Percentiles rank a stretch among this genome's conserved stretches.
phyloP scores from a whole-genome alignment of 2,329 filamentous ascomycete genomes.

The Colletotrichum filicis region DNA sequence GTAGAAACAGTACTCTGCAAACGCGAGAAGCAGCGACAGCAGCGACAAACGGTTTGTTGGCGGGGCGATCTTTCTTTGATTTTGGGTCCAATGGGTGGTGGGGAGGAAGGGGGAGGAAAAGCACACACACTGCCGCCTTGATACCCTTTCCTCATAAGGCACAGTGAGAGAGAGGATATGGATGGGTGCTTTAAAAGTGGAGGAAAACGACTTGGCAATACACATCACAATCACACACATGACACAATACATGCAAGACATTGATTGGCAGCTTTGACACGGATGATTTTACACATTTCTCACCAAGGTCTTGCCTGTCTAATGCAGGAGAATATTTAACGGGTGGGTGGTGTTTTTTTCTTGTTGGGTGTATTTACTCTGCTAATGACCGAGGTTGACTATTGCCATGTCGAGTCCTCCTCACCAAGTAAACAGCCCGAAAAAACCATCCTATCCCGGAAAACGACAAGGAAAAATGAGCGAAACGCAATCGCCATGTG shows the following conservation, averaged over 20 bases:
- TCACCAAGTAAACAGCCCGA: background rate
- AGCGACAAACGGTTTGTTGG: slow-evolving; percentile 4
- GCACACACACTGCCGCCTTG: slow-evolving; percentile 30
- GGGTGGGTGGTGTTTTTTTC: background rate
- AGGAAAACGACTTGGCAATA: slow-evolving; percentile 1
- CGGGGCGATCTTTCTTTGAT: background rate
- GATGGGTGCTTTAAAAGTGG: background rate
- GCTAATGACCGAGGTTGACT: background rate
- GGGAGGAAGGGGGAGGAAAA: slow-evolving; percentile 1
- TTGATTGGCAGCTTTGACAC: background rate
- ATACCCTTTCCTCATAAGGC: slow-evolving; percentile 32
- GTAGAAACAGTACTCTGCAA: background rate
- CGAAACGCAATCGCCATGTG: slow-evolving; percentile 31
- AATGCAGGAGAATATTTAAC: background rate
- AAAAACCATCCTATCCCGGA: background rate
- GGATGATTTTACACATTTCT: background rate
- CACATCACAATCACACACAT: slow-evolving; percentile 4
- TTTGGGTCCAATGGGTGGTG: background rate
- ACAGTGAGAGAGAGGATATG: slow-evolving; percentile 13
- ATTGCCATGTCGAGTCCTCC: background rate
- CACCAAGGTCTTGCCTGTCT: background rate
- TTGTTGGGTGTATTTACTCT: background rate
- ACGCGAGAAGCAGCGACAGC: background rate
- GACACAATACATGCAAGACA: background rate
- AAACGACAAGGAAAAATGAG: slow-evolving; percentile 14